Conservation (phyloP, 495 filamentous ascomycete genomes). For the Cercophora samala region DNA sequence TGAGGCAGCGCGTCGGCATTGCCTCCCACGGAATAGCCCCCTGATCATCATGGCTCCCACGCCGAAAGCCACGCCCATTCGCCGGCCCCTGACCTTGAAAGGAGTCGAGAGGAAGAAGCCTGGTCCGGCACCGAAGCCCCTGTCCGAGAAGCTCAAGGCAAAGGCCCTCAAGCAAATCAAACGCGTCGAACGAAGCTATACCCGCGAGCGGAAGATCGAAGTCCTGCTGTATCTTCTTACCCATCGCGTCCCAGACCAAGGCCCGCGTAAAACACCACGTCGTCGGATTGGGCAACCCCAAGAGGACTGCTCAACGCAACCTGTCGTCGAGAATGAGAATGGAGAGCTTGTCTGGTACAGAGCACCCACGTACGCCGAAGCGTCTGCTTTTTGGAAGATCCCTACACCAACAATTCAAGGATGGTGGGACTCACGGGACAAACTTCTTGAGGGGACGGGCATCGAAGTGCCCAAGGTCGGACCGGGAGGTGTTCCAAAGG, state of each 20-base stretch:
- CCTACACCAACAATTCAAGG: slow-evolving; percentile 28
- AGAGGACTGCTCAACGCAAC: slow-evolving; percentile 11
- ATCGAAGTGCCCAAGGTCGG: slow-evolving; percentile 20
- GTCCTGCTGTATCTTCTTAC: slow-evolving; percentile 30
- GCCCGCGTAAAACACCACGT: slow-evolving; percentile 17
- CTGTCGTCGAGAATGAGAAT: slow-evolving; percentile 5
- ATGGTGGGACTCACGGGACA: slow-evolving; percentile 33
- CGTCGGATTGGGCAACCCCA: slow-evolving; percentile 27
- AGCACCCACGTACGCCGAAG: slow-evolving; percentile 30
- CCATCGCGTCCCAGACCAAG: slow-evolving; percentile 24
- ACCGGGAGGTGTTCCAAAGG: background rate
- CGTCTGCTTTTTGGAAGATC: slow-evolving; percentile 28
- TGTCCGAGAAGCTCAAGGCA: slow-evolving; percentile 20
- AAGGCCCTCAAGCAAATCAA: slow-evolving; percentile 23
- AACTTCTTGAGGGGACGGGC: slow-evolving; percentile 28
- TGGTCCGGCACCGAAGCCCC: slow-evolving; percentile 24
- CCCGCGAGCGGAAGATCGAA: slow-evolving; percentile 31
- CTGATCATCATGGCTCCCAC: slow-evolving; percentile 7
- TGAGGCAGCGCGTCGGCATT: background rate
- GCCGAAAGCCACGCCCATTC: slow-evolving; percentile 2
- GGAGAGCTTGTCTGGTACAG: slow-evolving; percentile 25
- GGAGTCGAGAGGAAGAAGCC: slow-evolving; percentile 16
- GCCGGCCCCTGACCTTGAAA: slow-evolving; percentile 17
- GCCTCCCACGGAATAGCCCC: background rate
- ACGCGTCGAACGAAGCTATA: slow-evolving; percentile 27